Conservation (phyloP, 352 stramenopile genomes). For the Phytophthora capsici region DNA sequence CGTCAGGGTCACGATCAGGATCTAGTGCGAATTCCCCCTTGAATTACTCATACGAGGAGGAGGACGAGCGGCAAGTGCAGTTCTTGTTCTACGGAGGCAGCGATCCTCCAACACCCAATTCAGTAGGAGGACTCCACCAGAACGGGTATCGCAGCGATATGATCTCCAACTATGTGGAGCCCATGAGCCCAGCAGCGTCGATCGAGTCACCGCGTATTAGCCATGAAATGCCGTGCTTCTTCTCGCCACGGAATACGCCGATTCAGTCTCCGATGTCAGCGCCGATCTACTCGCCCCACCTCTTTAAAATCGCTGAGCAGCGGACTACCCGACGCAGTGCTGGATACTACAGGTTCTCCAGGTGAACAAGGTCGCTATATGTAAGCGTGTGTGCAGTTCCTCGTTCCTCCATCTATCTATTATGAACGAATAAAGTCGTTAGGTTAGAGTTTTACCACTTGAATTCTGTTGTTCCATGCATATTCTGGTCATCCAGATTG, state of each 20-base stretch:
- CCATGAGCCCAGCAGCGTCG: conserved; percentile 24
- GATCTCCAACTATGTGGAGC: conserved; percentile 39
- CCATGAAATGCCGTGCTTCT: conserved; percentile 64
- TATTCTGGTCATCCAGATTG: not conserved
- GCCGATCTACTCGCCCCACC: conserved; percentile 43
- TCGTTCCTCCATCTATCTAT: conserved; percentile 25
- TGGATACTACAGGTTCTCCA: conserved; percentile 37
- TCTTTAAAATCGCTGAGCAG: conserved; percentile 45
- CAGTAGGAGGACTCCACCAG: conserved; percentile 18
- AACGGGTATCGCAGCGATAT: conserved; percentile 42
- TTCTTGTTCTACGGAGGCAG: conserved; percentile 68
- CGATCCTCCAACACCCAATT: conserved; percentile 45
- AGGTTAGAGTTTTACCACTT: no score
- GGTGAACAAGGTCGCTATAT: conserved; percentile 24
- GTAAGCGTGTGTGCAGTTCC: conserved; percentile 6
- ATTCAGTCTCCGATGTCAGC: conserved; percentile 33
- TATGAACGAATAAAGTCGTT: not conserved
- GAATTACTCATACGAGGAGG: conserved; percentile 46
- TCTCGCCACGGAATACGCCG: conserved; percentile 50
- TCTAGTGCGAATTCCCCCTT: conserved; percentile 14
- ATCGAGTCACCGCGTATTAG: conserved; percentile 46
- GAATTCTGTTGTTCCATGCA: not conserved
- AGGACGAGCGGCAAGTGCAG: conserved; percentile 46
- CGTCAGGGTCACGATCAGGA: conserved; percentile 29
- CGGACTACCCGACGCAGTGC: conserved; percentile 19